Percentiles rank a stretch among this genome's conserved stretches.
phyloP scores from a whole-genome alignment of 176 grass and related monocot species.

The Aegilops umbellulata region DNA sequence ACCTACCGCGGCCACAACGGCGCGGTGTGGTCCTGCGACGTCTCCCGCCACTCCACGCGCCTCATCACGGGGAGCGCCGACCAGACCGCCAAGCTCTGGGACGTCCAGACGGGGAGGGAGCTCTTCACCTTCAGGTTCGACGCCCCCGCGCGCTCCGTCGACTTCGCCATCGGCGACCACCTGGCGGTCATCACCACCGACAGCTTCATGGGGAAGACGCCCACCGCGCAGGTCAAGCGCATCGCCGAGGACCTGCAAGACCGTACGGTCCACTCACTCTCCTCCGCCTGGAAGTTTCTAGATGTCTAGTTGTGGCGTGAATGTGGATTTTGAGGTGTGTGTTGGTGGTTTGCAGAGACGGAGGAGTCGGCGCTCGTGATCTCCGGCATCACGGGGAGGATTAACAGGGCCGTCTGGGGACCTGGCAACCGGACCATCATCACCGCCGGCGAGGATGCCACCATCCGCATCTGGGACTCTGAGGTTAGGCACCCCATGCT shows the following conservation, averaged over 20 bases:
- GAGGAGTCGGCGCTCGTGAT: slow-evolving; percentile 68
- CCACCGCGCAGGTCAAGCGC: slow-evolving; percentile 79
- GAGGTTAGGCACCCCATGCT: slow-evolving; percentile 44
- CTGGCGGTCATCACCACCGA: slow-evolving; percentile 79
- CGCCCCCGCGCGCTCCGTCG: slow-evolving; percentile 73
- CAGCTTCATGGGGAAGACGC: slow-evolving; percentile 74
- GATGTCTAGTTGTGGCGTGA: not conserved
- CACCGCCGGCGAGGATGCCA: slow-evolving; percentile 82
- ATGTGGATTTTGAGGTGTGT: not conserved
- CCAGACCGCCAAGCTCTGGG: slow-evolving; percentile 85
- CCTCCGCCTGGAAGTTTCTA: not conserved
- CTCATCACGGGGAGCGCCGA: slow-evolving; percentile 79
- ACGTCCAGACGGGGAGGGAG: slow-evolving; percentile 64
- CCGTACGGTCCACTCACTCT: slow-evolving; percentile 34
- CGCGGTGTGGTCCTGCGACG: slow-evolving; percentile 86
- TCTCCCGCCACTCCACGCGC: slow-evolving; percentile 75
- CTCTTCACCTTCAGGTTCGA: slow-evolving; percentile 78
- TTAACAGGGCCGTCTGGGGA: slow-evolving; percentile 92
- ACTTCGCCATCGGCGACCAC: slow-evolving; percentile 62
- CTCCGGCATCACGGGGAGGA: slow-evolving; percentile 75
- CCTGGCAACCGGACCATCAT: slow-evolving; percentile 89
- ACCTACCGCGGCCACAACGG: slow-evolving; percentile 96
- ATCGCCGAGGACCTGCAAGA: slow-evolving; percentile 55
- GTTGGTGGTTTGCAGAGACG: slow-evolving; percentile 51
- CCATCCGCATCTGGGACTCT: slow-evolving; percentile 86